These are phyloP conservation scores for Dactylellina parvicollis DNA, from an alignment of 2,329 filamentous ascomycete genomes.

Conservation along the genomic window DNA sequence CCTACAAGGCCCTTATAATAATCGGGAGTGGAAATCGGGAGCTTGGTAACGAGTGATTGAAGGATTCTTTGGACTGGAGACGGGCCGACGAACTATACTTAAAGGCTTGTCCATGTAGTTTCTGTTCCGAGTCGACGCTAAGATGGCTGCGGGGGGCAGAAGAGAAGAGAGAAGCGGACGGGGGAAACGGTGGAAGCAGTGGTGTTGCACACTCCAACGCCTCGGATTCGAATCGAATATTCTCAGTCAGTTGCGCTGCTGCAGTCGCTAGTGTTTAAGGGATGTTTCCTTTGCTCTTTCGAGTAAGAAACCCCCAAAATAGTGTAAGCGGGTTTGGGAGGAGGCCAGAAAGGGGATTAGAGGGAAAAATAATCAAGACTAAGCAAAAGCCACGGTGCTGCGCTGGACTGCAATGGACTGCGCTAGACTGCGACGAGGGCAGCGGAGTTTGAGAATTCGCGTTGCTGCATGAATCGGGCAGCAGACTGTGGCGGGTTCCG, in stretches of 20 bases:
- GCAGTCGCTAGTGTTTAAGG: conserved; percentile 11
- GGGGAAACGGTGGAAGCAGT: not conserved
- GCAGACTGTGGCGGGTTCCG: conserved; percentile 34
- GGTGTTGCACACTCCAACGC: conserved; percentile 38
- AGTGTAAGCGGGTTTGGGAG: conserved; percentile 24
- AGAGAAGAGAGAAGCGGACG: not conserved
- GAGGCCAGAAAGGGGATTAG: conserved; percentile 7
- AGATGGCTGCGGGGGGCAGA: not conserved
- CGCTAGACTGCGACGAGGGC: not conserved
- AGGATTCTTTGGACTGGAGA: conserved; percentile 34
- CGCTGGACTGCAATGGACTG: not conserved
- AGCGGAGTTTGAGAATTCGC: conserved; percentile 41
- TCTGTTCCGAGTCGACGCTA: conserved; percentile 1
- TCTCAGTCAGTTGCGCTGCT: conserved; percentile 11
- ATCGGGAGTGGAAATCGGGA: conserved; percentile 47
- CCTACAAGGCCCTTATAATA: conserved; percentile 43
- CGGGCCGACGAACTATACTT: conserved; percentile 54
- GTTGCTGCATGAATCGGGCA: conserved; percentile 41
- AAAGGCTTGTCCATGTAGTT: conserved; percentile 48
- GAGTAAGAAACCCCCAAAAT: conserved; percentile 42
- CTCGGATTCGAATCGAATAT: conserved; percentile 38
- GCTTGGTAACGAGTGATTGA: conserved; percentile 34
- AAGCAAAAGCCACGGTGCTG: conserved; percentile 18
- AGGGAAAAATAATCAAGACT: conserved; percentile 24
- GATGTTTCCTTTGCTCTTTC: conserved; percentile 35